These are phyloP conservation scores for Micromonas commoda DNA, from an alignment of 139 green algal genomes.

Conservation along the genomic window DNA sequence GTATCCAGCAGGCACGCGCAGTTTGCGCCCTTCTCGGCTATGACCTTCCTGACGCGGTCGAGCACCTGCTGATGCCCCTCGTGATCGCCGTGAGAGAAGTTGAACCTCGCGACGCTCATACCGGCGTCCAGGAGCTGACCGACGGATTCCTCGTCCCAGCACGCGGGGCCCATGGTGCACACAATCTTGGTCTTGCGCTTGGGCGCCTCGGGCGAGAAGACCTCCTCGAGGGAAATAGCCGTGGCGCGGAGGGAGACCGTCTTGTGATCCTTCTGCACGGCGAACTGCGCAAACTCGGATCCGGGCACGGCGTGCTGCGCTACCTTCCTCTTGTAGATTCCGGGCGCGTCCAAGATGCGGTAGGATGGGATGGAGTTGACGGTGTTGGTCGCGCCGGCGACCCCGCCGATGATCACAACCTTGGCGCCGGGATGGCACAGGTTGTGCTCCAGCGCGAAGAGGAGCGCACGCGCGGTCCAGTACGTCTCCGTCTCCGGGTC, in stretches of 20 bases:
- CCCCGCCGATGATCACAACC: background rate
- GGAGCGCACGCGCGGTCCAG: background rate
- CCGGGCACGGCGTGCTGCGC: no score
- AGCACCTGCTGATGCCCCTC: slow-evolving; percentile 50
- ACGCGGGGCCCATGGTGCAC: slow-evolving; percentile 45
- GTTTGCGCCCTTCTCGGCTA: background rate
- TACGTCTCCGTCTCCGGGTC: background rate
- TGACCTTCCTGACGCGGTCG: slow-evolving; percentile 6
- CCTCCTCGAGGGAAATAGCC: background rate
- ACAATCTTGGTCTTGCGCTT: slow-evolving; percentile 50
- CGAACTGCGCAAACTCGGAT: no score
- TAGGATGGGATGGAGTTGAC: background rate
- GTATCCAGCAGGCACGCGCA: slow-evolving; percentile 47
- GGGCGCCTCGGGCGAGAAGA: background rate
- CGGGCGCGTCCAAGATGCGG: no score
- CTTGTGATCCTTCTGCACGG: no score
- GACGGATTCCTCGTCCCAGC: background rate
- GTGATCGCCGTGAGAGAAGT: slow-evolving; percentile 39
- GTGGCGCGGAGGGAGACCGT: background rate
- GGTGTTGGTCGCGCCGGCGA: background rate
- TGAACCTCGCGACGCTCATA: background rate
- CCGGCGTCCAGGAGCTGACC: background rate
- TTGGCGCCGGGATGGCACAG: background rate
- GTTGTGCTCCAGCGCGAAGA: background rate
- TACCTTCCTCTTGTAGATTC: no score